Evolutionary conservation across 352 stramenopile species (phyloP).

Genomic region (Halophytophthora batemanensis): DNA sequence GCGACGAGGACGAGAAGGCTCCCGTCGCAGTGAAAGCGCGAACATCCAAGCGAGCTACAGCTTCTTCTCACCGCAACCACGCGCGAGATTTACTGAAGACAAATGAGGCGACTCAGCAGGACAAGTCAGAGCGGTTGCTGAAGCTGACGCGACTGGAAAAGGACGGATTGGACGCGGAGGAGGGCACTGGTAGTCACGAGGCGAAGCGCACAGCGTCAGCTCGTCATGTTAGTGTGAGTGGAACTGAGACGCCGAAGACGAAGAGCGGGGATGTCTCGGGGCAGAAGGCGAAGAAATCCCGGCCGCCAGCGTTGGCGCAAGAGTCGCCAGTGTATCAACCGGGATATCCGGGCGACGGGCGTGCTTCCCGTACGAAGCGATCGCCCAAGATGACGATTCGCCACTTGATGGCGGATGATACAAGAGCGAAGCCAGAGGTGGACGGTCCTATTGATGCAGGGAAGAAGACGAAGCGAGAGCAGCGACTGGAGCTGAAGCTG

Average conservation of each 20-base stretch:
- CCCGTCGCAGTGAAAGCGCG: no score
- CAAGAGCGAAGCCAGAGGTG: constrained; percentile 1
- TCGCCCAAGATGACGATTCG: constrained; percentile 28
- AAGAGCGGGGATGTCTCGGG: no score
- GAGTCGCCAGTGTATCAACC: background rate
- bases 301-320: constrained; percentile 8
- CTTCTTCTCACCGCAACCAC: background rate
- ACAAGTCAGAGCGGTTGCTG: background rate
- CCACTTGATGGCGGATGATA: constrained; percentile 20
- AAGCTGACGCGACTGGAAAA: background rate
- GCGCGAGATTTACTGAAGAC: background rate
- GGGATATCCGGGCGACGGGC: constrained; percentile 7
- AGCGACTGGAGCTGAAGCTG: constrained; percentile 41
- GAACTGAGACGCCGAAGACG: no score
- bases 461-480: constrained; percentile 8
- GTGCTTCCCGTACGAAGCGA: constrained; percentile 13
- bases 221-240: no score
- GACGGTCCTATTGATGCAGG: constrained; percentile 2
- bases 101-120: background rate
- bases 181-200: no score
- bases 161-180: background rate
- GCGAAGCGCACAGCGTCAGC: no score
- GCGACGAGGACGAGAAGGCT: no score
- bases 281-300: background rate
- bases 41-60: no score